phyloP scores from a whole-genome alignment of 345 rosid genomes.

The Zanthoxylum bungeanum region DNA sequence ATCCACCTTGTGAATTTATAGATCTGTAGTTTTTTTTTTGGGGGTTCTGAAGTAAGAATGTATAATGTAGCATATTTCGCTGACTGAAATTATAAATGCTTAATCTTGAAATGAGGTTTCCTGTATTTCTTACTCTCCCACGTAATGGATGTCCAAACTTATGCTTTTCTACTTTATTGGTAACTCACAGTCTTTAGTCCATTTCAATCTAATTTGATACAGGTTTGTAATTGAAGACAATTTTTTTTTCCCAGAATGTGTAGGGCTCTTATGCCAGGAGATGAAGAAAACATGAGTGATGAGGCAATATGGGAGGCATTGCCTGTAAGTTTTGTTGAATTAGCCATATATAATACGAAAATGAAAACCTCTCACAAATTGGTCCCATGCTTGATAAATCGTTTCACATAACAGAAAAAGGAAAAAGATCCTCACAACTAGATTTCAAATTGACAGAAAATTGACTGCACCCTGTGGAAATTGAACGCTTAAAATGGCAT shows the following conservation, averaged over 20 bases:
- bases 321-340: conserved; percentile 60
- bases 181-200: neutral
- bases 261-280: conserved; percentile 91
- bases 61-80: neutral
- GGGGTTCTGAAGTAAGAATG: neutral
- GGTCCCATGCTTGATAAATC: neutral
- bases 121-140: neutral
- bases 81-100: neutral
- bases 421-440: neutral
- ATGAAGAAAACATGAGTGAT: conserved; percentile 81
- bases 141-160: neutral
- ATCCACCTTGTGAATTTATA: neutral
- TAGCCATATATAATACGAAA: neutral
- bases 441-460: neutral
- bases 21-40: neutral
- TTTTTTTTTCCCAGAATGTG: conserved; percentile 72
- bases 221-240: conserved; percentile 4
- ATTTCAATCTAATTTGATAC: neutral
- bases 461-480: neutral
- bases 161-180: neutral
- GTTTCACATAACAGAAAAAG: neutral
- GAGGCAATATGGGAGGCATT: conserved; percentile 98
- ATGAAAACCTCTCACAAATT: conserved; percentile 3
- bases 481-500: neutral
- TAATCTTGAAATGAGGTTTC: neutral